Base-by-base conservation (phyloP, 495 filamentous ascomycete genomes). In the Zalerion maritima region DNA sequence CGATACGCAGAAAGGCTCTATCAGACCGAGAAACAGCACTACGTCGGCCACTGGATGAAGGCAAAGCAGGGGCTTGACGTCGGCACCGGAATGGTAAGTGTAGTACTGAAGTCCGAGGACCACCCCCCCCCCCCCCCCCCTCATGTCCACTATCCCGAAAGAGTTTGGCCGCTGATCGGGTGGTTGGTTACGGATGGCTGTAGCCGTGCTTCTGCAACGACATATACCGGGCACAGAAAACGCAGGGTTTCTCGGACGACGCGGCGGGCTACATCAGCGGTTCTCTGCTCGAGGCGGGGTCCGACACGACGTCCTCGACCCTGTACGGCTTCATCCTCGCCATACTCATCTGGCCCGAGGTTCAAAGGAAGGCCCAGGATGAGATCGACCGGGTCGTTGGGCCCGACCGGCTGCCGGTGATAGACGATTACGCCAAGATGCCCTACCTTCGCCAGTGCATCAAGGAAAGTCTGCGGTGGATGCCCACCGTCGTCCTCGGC, bases 401-500 rank as follows among this genome's bases (percentile, higher is more conserved):
- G 2, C 18, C 31, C 2, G 49, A 57, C 24, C 47, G 63, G 0
- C 49, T 64, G 4, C 72, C 72, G 0, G 55, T 42, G 13, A 67
- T 63, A 42, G 46, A 51, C 5, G 70, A 75, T 37, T 46, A 62
- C 19, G 44, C 46, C 2, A 48, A 57, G 18, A 49, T 77, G 2
- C 64, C 57, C 2, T 76, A 75, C 42, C 52, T 55, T 9, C 37
- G 40, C 31, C 54, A 58, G 5, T 37, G 72, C 4, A 57, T 71
- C 12, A 68, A 72, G 24, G 73, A 78, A 41, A 63, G 57, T 12
- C 61, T 75, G 24, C 57, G 73, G 29, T 76, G 73, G 68, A 55
- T 65, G 23, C 73, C 73, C 6, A 54, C 73, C 11, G 69, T 67
- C 1, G 67, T 68, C 1, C 53, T 70, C 13, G 70, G 72, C 12